Conservation (phyloP, 2,329 filamentous ascomycete species). For the Diaporthe aspalathi region DNA sequence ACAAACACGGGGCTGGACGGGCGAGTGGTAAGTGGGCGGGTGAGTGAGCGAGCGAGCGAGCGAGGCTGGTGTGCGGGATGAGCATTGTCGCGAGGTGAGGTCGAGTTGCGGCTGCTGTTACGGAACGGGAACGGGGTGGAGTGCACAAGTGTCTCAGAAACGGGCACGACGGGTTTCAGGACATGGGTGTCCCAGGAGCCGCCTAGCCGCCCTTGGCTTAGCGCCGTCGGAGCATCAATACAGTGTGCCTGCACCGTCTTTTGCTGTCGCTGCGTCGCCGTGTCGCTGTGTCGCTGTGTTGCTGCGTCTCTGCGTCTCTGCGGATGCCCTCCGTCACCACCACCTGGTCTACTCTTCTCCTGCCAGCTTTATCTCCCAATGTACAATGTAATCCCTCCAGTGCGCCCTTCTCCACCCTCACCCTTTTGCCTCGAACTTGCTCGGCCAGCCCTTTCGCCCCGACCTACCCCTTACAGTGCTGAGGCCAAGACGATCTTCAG, state of each 20-base stretch:
- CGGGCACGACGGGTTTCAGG: conserved; percentile 27
- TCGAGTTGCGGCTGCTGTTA: conserved; percentile 23
- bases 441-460: conserved; percentile 16
- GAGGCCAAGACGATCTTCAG: conserved; percentile 20
- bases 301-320: too few relatives aligned
- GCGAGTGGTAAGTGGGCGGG: neutral
- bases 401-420: neutral
- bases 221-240: conserved; percentile 2
- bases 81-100: conserved; percentile 6
- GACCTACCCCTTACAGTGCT: conserved; percentile 19
- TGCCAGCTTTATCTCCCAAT: too few relatives aligned
- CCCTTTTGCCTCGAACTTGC: conserved; percentile 10
- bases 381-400: too few relatives aligned
- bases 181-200: conserved; percentile 19
- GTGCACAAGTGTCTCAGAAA: conserved; percentile 28
- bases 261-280: too few relatives aligned
- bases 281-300: too few relatives aligned
- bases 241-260: too few relatives aligned
- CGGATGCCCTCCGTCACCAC: too few relatives aligned
- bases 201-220: conserved; percentile 25
- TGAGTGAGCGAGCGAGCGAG: neutral
- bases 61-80: too few relatives aligned
- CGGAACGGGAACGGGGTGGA: conserved; percentile 7
- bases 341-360: too few relatives aligned
- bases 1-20: neutral